phyloP scores from a whole-genome alignment of 306 rosid genomes.

The cucumber (Cucumis sativus) region Cucumber_9930_V3 NC_026656.2:7333501-7334000 shows the following conservation, averaged over 20 bases:
- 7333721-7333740: neutral
- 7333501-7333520: neutral
- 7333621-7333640: neutral
- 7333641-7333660: neutral
- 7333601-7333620: neutral
- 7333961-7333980: neutral
- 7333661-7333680: neutral
- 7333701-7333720: neutral
- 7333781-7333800: neutral
- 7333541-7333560: neutral
- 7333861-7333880: neutral
- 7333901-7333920: neutral
- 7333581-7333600: neutral
- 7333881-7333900: neutral
- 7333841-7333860: neutral
- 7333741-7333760: neutral
- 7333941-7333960: neutral
- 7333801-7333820: neutral
- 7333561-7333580: neutral
- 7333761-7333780: neutral
- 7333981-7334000: neutral
- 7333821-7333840: neutral
- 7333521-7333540: neutral
- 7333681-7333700: neutral
- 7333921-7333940: neutral